phyloP scores from a whole-genome alignment of 192 early-diverging fungal genomes.

The Backusella macrospora region DNA sequence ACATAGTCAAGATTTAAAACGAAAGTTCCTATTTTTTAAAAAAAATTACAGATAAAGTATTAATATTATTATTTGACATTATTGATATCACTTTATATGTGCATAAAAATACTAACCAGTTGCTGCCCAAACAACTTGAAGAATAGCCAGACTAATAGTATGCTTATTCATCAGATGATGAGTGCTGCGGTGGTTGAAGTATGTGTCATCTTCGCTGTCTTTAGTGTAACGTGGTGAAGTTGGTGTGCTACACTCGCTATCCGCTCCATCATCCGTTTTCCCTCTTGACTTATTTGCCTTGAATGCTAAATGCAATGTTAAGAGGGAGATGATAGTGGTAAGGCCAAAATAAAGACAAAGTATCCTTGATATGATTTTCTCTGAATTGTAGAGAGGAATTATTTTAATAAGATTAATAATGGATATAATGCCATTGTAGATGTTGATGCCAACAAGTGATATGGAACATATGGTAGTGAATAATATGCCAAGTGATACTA shows the following conservation, averaged over 20 bases:
- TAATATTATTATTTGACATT: neutral
- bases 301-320: neutral
- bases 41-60: neutral
- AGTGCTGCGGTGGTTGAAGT: neutral
- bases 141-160: neutral
- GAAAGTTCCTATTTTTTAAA: neutral
- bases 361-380: neutral
- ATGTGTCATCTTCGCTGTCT: neutral
- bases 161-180: slow-evolving; percentile 7
- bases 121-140: neutral
- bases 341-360: slow-evolving; percentile 4
- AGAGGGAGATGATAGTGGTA: neutral
- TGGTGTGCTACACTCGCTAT: slow-evolving; percentile 4
- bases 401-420: neutral
- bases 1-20: neutral
- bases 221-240: slow-evolving; percentile 15
- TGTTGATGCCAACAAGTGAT: neutral
- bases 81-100: neutral
- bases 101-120: neutral
- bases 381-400: neutral
- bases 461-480: neutral
- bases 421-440: slow-evolving; percentile 1
- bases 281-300: neutral
- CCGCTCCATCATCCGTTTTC: slow-evolving; percentile 1
- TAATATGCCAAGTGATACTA: neutral